Evolutionary conservation across 1,139 yeast species (phyloP).

Genomic region (Pichia sp.): DNA sequence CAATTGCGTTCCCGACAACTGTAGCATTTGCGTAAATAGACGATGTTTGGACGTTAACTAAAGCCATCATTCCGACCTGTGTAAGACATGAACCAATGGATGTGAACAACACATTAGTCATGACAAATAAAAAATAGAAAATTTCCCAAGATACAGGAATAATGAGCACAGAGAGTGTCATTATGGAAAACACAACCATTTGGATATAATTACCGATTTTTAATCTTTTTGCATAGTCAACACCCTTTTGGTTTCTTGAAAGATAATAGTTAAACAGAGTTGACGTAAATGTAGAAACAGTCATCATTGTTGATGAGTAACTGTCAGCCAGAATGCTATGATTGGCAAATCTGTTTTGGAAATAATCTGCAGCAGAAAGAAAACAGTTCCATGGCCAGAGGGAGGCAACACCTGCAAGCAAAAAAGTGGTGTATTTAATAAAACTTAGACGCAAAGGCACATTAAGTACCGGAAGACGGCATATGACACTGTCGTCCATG

Average conservation of each 20-base stretch:
- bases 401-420: slow-evolving; percentile 66
- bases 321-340: slow-evolving; percentile 49
- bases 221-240: slow-evolving; percentile 56
- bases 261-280: slow-evolving; percentile 54
- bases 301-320: slow-evolving; percentile 85
- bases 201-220: slow-evolving; percentile 54
- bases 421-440: slow-evolving; percentile 55
- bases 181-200: slow-evolving; percentile 38
- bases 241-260: slow-evolving; percentile 64
- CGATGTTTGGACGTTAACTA: slow-evolving; percentile 66
- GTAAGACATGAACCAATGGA: slow-evolving; percentile 66
- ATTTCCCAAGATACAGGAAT: slow-evolving; percentile 35
- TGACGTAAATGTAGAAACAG: slow-evolving; percentile 71
- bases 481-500: not conserved
- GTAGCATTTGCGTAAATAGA: slow-evolving; percentile 78
- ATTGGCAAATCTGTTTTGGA: slow-evolving; percentile 55
- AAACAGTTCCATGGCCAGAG: slow-evolving; percentile 98
- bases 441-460: not conserved
- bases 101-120: slow-evolving; percentile 53
- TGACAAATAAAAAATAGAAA: slow-evolving; percentile 42
- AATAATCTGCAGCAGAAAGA: slow-evolving; percentile 79
- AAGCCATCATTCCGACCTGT: slow-evolving; percentile 88
- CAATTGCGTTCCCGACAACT: slow-evolving; percentile 91
- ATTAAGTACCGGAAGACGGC: not conserved
- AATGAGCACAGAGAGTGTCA: slow-evolving; percentile 46